Evolutionary conservation across 306 rosid genomes (phyloP), one percentile per base, ranked within the genome.

Genomic region (Aeschynomene evenia): DNA sequence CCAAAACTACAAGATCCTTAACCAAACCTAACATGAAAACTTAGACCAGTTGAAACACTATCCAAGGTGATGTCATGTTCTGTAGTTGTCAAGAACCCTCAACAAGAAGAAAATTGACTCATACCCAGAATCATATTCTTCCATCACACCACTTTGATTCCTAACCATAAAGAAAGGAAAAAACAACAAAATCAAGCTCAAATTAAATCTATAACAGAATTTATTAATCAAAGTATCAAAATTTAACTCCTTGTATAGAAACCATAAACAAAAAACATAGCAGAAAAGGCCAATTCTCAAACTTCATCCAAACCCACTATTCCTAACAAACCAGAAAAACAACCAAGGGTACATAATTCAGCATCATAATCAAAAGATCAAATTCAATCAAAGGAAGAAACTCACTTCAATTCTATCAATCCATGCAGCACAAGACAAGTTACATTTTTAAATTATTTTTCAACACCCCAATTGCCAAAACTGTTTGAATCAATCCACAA

Each of bases 271-370:
- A 16, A n/a, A 42, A 69, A 60, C 18, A 23, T 42, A 45, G 36
- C 63, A 53, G 18, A 77, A 65, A 63, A 71, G 61, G 62, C 73
- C 63, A 70, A 79, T 70, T 49, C 33, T 29, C 57, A 64, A 57
- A 28, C 64, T 63, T 50, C 60, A 80, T 60, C 74, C 20, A 80
- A 79, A 37, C 82, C 70, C 40, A 60, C n/a, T 11, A 55, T 43
- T 45, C 63, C n/a, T 24, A 18, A 22, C 65, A 75, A 83, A 23
- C 49, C 43, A 65, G 73, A 58, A 59, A 72, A 57, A 24, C 9
- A 58, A 31, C 18, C 75, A 56, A 16, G 19, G 37, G 66, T 49
- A 49, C 80, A 81, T 74, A 82, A 79, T 77, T 79, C 81, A 83
- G 66, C 72, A 75, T 29, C 69, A 61, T 42, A 73, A 37, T 39